These are phyloP conservation scores for Agarophyton chilense DNA, from an alignment of 23 red algal genomes.

Conservation along the genomic window DNA sequence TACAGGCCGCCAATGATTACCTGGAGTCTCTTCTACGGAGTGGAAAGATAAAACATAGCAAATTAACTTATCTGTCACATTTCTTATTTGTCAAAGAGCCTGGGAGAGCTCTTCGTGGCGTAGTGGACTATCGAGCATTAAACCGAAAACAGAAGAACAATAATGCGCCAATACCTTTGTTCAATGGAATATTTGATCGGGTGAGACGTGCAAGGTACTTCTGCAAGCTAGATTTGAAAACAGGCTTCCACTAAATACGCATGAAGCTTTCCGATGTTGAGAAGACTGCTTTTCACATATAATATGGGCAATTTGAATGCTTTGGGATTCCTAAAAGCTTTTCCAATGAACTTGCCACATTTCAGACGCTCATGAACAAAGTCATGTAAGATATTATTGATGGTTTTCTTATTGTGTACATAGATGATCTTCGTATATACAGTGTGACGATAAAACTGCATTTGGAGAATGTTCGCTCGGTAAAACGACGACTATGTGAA, in stretches of 20 bases:
- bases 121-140: neutral
- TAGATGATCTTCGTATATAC: constrained; percentile 22
- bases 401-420: neutral
- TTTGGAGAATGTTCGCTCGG: neutral
- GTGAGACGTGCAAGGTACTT: too few relatives aligned
- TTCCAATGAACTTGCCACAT: constrained; percentile 5
- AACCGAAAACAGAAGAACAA: too few relatives aligned
- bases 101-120: too few relatives aligned
- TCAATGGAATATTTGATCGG: too few relatives aligned
- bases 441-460: neutral
- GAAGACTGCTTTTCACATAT: constrained; percentile 3
- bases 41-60: constrained; percentile 9
- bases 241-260: neutral
- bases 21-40: neutral
- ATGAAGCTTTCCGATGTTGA: neutral
- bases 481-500: neutral
- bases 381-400: neutral
- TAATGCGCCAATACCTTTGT: neutral
- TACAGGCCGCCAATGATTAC: neutral
- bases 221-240: neutral
- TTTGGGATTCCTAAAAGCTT: neutral
- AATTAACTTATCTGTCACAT: neutral
- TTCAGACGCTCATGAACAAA: constrained; percentile 5
- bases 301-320: neutral
- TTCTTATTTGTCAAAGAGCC: neutral